These are phyloP conservation scores for Coemansia sp. DNA, from an alignment of 192 early-diverging fungal species.

Conservation along the genomic window DNA sequence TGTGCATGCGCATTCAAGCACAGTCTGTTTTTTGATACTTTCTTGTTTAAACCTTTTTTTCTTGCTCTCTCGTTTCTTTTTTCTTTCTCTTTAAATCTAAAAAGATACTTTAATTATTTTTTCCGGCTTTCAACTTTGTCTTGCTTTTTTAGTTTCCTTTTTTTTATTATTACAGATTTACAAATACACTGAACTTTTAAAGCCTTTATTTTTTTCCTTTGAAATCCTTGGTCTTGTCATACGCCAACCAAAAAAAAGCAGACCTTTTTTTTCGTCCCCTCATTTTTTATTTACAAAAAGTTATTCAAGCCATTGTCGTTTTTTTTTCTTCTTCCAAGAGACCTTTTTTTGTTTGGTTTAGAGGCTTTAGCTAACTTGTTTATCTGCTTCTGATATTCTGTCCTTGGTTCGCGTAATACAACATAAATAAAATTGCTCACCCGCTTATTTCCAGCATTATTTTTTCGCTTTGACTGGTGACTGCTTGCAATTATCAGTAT, in stretches of 20 bases:
- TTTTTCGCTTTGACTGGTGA: no score
- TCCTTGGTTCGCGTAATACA: neutral
- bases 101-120: constrained; percentile 4
- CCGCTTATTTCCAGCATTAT: neutral
- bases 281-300: neutral
- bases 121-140: neutral
- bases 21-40: neutral
- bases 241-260: neutral
- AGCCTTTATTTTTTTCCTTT: neutral
- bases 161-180: neutral
- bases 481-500: no score
- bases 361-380: constrained; percentile 13
- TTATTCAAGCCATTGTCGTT: constrained; percentile 1
- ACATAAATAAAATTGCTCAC: neutral
- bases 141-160: neutral
- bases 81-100: constrained; percentile 20
- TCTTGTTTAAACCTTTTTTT: neutral
- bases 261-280: neutral
- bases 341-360: constrained; percentile 4
- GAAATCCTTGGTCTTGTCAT: neutral
- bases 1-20: constrained; percentile 14
- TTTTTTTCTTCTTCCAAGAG: constrained; percentile 34
- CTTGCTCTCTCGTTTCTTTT: constrained; percentile 20
- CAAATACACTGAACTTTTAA: neutral
- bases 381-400: neutral